phyloP scores from a whole-genome alignment of 2,329 filamentous ascomycete genomes.

The Xylariaceae sp. region DNA sequence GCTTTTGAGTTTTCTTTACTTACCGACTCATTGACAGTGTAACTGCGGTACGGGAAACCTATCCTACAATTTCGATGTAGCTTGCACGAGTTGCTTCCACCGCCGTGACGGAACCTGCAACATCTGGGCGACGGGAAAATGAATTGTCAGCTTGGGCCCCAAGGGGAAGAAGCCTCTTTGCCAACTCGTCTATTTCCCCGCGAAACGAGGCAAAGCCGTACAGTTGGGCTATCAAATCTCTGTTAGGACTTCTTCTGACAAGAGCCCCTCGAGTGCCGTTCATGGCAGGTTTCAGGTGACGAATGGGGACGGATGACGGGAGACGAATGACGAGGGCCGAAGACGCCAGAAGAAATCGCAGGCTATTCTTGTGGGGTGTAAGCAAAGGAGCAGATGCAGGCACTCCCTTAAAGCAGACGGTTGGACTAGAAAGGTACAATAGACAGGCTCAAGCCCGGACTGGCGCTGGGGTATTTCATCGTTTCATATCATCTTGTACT shows the following conservation, averaged over 20 bases:
- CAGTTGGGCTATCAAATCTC: background rate
- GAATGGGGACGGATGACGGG: slow-evolving; percentile 7
- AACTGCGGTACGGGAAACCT: slow-evolving; percentile 24
- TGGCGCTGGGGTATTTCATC: slow-evolving; percentile 5
- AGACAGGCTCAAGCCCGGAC: slow-evolving; percentile 19
- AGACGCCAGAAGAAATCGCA: background rate
- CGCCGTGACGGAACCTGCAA: background rate
- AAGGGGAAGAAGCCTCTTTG: background rate
- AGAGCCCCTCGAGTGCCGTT: background rate
- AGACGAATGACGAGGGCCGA: background rate
- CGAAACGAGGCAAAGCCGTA: background rate
- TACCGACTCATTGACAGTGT: slow-evolving; percentile 31
- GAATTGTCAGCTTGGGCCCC: background rate
- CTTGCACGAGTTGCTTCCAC: slow-evolving; percentile 24
- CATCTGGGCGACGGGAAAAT: slow-evolving; percentile 18
- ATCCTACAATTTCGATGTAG: slow-evolving; percentile 20
- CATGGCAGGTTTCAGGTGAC: slow-evolving; percentile 3
- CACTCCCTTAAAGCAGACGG: background rate
- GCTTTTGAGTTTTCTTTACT: background rate
- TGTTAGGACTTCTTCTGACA: background rate
- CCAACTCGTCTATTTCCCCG: no score
- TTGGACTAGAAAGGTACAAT: background rate
- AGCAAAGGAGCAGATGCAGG: background rate
- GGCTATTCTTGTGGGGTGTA: slow-evolving; percentile 1
- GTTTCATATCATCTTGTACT: background rate